phyloP scores from a whole-genome alignment of 495 filamentous ascomycete genomes.

The Entonaema liquescens region DNA sequence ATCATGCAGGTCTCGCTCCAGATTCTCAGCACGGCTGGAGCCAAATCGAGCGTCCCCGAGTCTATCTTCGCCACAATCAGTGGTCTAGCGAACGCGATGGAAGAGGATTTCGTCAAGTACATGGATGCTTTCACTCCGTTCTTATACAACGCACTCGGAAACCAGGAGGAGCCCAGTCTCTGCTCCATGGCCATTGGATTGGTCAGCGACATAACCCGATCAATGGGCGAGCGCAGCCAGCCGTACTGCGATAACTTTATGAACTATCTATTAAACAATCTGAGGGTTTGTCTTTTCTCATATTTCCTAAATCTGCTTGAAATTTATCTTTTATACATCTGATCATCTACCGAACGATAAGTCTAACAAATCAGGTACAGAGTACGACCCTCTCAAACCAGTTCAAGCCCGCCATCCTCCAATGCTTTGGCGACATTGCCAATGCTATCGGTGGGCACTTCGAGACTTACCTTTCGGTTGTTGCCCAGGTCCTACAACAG shows the following conservation, averaged over 20 bases:
- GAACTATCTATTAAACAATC: constrained; percentile 92
- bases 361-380: constrained; percentile 52
- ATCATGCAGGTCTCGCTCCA: constrained; percentile 91
- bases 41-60: constrained; percentile 95
- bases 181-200: constrained; percentile 98
- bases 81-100: constrained; percentile 83
- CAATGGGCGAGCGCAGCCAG: constrained; percentile 85
- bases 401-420: constrained; percentile 96
- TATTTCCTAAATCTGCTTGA: background rate
- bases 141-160: constrained; percentile 90
- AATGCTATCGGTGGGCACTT: constrained; percentile 93
- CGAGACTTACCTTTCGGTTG: constrained; percentile 88
- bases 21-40: constrained; percentile 76
- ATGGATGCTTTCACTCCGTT: constrained; percentile 94
- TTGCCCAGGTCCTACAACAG: constrained; percentile 92
- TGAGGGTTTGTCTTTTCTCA: constrained; percentile 69
- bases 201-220: constrained; percentile 93
- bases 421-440: constrained; percentile 98
- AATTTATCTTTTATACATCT: constrained; percentile 5
- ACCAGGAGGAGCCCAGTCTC: constrained; percentile 91
- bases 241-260: constrained; percentile 97
- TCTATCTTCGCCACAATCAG: constrained; percentile 90
- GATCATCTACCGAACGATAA: constrained; percentile 9
- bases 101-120: constrained; percentile 92
- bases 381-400: constrained; percentile 84